Base-by-base conservation (phyloP, 2,329 filamentous ascomycete genomes). In the Monosporascus sp. region DNA sequence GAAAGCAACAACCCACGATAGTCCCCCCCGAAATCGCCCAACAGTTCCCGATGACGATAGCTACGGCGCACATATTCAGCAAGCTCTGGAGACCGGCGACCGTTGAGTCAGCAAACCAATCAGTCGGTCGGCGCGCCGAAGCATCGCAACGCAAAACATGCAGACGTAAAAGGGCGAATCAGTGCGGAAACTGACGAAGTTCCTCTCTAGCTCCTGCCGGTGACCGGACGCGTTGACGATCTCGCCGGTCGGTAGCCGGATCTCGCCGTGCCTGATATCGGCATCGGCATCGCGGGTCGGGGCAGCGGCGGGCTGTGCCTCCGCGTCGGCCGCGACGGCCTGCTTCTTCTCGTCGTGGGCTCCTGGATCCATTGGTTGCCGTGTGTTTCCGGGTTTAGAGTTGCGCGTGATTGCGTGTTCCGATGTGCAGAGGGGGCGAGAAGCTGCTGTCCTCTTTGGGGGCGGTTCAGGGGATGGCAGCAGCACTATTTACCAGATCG, bases 11-110 rank as follows among this genome's bases (percentile, higher is more conserved):
- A 50, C 53, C 44, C 20, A 56, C 54, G 48, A 58, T 51, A 22
- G 50, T 57, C 18, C 51, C 54, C 17, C 55, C 58, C 24, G 55
- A 56, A 5, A 43, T 56, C 1, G 58, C 50, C 58, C 54, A 57
- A 20, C 52, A 46, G 35, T 60, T 58, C 15, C 56, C 56, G 11
- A 53, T 56, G 31, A 51, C 54, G 31, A 56, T 52, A 2, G 54
- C 56, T 17, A 56, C 53, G 27, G 54, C 55, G 37, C 52, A 54
- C 44, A 58, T 46, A 37, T 39, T 58, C 9, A 60, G 22, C 44
- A 57, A 43, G 22, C 47, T 49, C 48, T 27, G 25, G 25, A 8
- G 25, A 8, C 25, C 6, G 2, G 6, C 6, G 25, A 27, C 25
- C 25, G 8, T 27, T 3, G 25, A 27, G 25, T 27, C 7, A 27